Evolutionary conservation across 2,329 filamentous ascomycete genomes (phyloP).

Genomic region (Botrytis fabae): DNA sequence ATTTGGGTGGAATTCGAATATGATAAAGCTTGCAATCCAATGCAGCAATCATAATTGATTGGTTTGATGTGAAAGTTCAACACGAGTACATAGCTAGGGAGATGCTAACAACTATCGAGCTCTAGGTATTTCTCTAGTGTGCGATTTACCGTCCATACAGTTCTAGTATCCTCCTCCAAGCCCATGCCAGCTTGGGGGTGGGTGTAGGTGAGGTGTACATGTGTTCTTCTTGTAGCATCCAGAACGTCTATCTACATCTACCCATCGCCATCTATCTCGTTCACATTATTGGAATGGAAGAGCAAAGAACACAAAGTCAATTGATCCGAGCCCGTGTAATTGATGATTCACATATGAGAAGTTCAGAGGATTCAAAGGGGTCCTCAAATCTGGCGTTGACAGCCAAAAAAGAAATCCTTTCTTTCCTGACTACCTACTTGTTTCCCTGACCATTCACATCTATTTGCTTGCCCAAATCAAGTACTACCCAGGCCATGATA

Average conservation of each 20-base stretch:
- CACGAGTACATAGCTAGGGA: background rate
- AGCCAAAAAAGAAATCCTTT: background rate
- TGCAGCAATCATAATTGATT: background rate
- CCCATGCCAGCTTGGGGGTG: background rate
- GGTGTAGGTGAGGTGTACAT: background rate
- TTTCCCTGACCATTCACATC: background rate
- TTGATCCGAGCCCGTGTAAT: background rate
- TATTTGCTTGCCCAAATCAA: background rate
- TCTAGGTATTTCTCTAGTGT: background rate
- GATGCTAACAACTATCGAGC: background rate
- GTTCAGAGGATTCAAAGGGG: background rate
- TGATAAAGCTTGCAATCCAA: background rate
- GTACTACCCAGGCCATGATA: background rate
- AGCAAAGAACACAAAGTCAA: background rate
- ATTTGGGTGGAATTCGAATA: background rate
- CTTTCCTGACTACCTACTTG: background rate
- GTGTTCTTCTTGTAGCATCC: background rate
- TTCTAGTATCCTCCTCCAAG: background rate
- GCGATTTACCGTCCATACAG: background rate
- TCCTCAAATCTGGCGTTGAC: background rate
- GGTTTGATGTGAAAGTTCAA: background rate
- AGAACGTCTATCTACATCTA: background rate
- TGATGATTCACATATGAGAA: background rate
- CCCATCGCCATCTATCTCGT: background rate
- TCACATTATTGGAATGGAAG: background rate